Evolutionary conservation across 176 grass and related monocot species (phyloP), one percentile per base, ranked within the genome.

Genomic region (Oryza glaberrima): DNA sequence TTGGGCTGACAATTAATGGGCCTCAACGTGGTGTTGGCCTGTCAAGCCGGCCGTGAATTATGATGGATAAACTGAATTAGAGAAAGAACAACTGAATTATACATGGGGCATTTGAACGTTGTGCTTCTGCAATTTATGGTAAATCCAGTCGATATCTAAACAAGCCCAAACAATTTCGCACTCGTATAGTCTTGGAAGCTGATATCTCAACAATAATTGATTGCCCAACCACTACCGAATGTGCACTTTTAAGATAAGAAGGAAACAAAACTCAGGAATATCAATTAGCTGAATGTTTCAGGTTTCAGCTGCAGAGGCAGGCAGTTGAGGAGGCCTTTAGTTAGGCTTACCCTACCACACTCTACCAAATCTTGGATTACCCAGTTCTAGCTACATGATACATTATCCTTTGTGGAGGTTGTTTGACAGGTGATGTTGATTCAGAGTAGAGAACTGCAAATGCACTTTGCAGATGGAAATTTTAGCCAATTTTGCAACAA

Each of bases 141-240:
- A 66, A 77, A 63, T 22, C 54, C 73, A 44, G 67, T 78, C 74
- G 9, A 66, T n/a, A 71, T 88, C 80, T 38, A 23, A 12, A 44
- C 5, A 13, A 12, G 28, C 64, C n/a, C 54, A 10, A 34, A 54
- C 65, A 56, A 35, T 64, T 66, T 77, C 8, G n/a, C 14, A 40
- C 23, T 52, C 38, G 49, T 17, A 41, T 76, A 63, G 25, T 36
- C 38, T 17, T 64, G 83, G 85, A 85, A 81, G 83, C 65, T 81
- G 88, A 81, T 77, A 49, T 43, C 82, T 71, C 54, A 85, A 78
- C 88, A 14, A 70, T 70, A 85, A 81, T 89, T 85, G 83, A 85
- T 85, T 66, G 58, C 77, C 41, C 88, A 89, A 89, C 82, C 82
- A 77, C 82, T 65, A 12, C 25, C 65, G 70, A 54, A 1, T 70